A percentile compares a stretch with the other conserved stretches of the same genome.
Evolutionary conservation across 225 moss, liverwort and hornwort genomes (phyloP).

Genomic region (Straminergon stramineum): DNA sequence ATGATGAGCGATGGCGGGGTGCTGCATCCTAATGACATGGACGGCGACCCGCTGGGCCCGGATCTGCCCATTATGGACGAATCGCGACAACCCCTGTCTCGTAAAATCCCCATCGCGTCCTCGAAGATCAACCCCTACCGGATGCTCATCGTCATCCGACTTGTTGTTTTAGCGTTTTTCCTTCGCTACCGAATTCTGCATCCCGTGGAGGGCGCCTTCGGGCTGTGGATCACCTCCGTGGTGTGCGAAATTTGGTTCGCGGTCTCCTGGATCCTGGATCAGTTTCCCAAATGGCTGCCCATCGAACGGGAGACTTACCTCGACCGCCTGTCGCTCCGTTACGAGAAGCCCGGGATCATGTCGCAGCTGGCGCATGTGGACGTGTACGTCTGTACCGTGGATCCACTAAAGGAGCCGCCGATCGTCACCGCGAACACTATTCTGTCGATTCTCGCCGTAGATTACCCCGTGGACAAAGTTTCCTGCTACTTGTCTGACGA

Average conservation of each 20-base stretch:
- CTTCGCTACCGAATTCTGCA: slow-evolving; percentile 81
- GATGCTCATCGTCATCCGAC: slow-evolving; percentile 65
- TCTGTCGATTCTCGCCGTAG: slow-evolving; percentile 69
- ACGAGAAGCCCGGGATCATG: slow-evolving; percentile 72
- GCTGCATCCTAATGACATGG: slow-evolving; percentile 52
- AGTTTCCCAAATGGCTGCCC: slow-evolving; percentile 95
- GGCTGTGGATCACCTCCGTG: slow-evolving; percentile 87
- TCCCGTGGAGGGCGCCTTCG: slow-evolving; percentile 54
- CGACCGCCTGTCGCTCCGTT: slow-evolving; percentile 79
- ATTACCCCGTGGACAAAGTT: slow-evolving; percentile 90
- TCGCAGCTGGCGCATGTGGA: slow-evolving; percentile 70
- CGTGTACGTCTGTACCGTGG: slow-evolving; percentile 89
- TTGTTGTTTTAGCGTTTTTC: slow-evolving; percentile 72
- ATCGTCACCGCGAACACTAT: slow-evolving; percentile 93
- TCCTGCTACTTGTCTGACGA: slow-evolving; percentile 98
- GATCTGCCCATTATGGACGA: slow-evolving; percentile 84
- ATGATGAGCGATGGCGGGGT: slow-evolving; percentile 89
- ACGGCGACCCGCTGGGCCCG: slow-evolving; percentile 58
- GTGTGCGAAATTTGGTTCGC: slow-evolving; percentile 96
- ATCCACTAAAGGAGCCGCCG: slow-evolving; percentile 85
- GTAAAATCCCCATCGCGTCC: slow-evolving; percentile 71
- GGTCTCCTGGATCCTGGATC: slow-evolving; percentile 93
- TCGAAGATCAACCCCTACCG: slow-evolving; percentile 87
- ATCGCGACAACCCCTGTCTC: slow-evolving; percentile 76
- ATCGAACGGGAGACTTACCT: slow-evolving; percentile 87